Conservation (phyloP, 83 land plant genomes). For the Diphasiastrum complanatum region DNA sequence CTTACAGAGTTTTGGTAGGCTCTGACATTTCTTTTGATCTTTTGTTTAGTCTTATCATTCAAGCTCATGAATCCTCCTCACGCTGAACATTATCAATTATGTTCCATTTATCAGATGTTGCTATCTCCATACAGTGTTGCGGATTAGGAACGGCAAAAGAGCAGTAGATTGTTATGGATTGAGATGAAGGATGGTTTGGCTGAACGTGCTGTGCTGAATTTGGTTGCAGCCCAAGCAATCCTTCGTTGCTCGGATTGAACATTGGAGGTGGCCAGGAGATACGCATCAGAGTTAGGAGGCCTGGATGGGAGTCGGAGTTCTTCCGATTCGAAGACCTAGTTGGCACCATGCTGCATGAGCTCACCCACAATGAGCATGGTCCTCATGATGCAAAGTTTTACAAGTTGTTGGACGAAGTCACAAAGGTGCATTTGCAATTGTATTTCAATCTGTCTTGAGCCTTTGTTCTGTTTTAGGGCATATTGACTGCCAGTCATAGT, state of each 20-base stretch:
- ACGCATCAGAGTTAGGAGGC: slow-evolving; percentile 65
- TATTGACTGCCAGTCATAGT: background rate
- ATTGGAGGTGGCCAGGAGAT: slow-evolving; percentile 66
- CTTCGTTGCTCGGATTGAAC: slow-evolving; percentile 65
- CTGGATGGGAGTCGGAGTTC: slow-evolving; percentile 56
- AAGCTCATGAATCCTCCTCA: background rate
- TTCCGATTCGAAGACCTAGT: slow-evolving; percentile 60
- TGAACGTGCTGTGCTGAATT: background rate
- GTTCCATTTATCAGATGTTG: background rate
- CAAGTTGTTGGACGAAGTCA: slow-evolving; percentile 87
- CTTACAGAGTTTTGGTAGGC: slow-evolving; percentile 75
- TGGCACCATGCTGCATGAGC: slow-evolving; percentile 91
- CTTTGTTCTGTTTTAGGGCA: background rate
- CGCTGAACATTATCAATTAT: background rate
- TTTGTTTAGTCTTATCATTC: slow-evolving; percentile 7
- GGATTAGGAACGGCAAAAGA: background rate
- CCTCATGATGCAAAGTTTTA: slow-evolving; percentile 82
- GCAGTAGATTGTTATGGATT: background rate
- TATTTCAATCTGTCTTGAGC: background rate
- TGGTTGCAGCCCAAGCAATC: slow-evolving; percentile 67
- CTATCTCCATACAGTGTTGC: background rate
- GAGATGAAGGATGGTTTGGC: background rate
- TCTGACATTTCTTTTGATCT: background rate
- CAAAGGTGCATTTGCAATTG: slow-evolving; percentile 43
- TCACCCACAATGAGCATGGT: slow-evolving; percentile 76